These are phyloP conservation scores for Colletotrichum simmondsii DNA, from an alignment of 2,329 filamentous ascomycete genomes.

Conservation along the genomic window DNA sequence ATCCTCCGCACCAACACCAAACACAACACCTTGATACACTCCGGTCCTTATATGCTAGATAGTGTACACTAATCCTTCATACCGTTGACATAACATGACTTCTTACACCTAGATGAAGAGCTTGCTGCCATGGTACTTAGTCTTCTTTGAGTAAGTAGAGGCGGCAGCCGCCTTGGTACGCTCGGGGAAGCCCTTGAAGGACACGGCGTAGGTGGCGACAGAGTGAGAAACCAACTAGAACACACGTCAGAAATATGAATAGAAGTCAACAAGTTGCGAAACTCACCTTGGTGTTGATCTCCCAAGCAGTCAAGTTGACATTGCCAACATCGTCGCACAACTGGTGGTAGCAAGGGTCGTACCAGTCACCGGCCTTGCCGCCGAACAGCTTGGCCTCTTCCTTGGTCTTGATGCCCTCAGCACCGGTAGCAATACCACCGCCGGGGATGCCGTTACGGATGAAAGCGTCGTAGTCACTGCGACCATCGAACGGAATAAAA, in stretches of 20 bases:
- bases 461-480: conserved; percentile 84
- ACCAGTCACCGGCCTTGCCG: conserved; percentile 72
- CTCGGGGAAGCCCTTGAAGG: conserved; percentile 73
- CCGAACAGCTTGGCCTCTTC: conserved; percentile 75
- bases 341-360: conserved; percentile 71
- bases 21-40: neutral
- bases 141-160: conserved; percentile 45
- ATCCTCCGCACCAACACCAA: neutral
- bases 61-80: neutral
- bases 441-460: conserved; percentile 78
- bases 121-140: conserved; percentile 62
- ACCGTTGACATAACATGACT: neutral
- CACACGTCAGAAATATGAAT: conserved; percentile 34
- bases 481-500: conserved; percentile 80
- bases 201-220: conserved; percentile 75
- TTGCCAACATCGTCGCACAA: conserved; percentile 70
- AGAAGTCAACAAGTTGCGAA: neutral
- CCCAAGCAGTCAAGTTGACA: conserved; percentile 69
- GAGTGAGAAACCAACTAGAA: conserved; percentile 74
- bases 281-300: conserved; percentile 68
- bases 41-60: neutral
- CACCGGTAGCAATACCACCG: conserved; percentile 82
- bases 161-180: conserved; percentile 48
- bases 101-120: conserved; percentile 54
- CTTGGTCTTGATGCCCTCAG: conserved; percentile 79